Evolutionary conservation across 768 basidiomycete species (phyloP), one percentile per base, ranked within the genome.

Genomic region (Lactifluus subvellereus): DNA sequence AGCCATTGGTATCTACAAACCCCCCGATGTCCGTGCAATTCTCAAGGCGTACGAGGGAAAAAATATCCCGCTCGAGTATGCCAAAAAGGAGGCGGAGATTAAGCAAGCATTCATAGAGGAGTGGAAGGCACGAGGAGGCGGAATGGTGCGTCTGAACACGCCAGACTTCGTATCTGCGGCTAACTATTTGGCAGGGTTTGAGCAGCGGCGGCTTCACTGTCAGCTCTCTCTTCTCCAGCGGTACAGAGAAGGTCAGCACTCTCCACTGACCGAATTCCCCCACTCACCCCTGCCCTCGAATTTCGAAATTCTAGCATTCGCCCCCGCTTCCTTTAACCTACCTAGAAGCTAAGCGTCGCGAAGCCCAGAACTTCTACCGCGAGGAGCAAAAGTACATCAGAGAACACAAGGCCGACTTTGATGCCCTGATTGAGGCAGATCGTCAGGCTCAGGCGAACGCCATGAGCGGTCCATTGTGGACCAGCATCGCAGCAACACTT

Each of bases 1-100:
- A 96, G 96, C 97, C 7, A 88, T 99, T 62, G 95, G 86, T 0
- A 95, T 98, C 67, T 94, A 93, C 77, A 87, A 86, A 65, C 87
- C 91, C 1, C 72, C 80, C 30, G 97, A 98, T 69, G 88, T 98
- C 4, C 86, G 96, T 20, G 91, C 89, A 0, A 88, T 98, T 59
- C 75, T 99, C 37, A 76, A 88, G 68, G 86, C 86, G 2, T 99
- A 96, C 73, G 77, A 81, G 6, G 96, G 88, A 50, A 94, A 96
- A 74, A 82, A 98, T 70, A 88, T 99, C 61, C 85, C 94, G 0
- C 57, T 87, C 6, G 95, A 95, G 74, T 98, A 94, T 67, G 94
- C 87, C 42, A 88, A 89, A 76, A 84, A 86, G 66, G 96, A 99
- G 74, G 85, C 85, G 0, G 89, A 89, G 72, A 83, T 84, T 54